phyloP scores from a whole-genome alignment of 2,329 filamentous ascomycete genomes.

The Plenodomus tracheiphilus region DNA sequence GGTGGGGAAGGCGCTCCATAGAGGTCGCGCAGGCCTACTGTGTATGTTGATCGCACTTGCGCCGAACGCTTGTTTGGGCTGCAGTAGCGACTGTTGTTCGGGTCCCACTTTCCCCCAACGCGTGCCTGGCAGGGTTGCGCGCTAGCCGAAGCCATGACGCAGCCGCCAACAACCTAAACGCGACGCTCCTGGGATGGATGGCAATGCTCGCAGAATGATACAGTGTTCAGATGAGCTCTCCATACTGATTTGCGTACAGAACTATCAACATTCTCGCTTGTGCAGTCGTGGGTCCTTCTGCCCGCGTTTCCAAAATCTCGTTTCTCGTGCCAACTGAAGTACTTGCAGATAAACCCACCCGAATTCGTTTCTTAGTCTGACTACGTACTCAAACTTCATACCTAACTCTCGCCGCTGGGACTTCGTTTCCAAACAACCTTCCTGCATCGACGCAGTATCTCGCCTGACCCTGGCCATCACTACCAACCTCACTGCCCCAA shows the following conservation, averaged over 20 bases:
- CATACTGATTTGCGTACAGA: no score
- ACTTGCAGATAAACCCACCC: no score
- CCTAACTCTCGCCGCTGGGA: slow-evolving; percentile 23
- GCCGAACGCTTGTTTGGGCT: slow-evolving; percentile 18
- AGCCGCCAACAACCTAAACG: slow-evolving; percentile 1
- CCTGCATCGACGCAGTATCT: slow-evolving; percentile 92
- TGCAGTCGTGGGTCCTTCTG: no score
- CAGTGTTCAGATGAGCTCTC: no score
- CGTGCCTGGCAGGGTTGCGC: slow-evolving; percentile 13
- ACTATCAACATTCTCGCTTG: no score
- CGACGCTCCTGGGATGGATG: background rate
- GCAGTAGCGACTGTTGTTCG: slow-evolving; percentile 20
- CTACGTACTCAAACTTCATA: slow-evolving; percentile 28
- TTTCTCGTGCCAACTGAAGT: no score
- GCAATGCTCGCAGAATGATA: no score
- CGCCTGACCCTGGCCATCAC: slow-evolving; percentile 62
- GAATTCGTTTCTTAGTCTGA: no score
- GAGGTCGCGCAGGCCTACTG: slow-evolving; percentile 7
- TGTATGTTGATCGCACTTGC: slow-evolving; percentile 24
- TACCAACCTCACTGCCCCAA: slow-evolving; percentile 78
- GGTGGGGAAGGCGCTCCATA: slow-evolving; percentile 30
- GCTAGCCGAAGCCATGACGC: slow-evolving; percentile 21
- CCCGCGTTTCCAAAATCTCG: no score
- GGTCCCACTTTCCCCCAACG: slow-evolving; percentile 15
- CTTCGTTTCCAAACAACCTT: slow-evolving; percentile 73